Evolutionary conservation across 2,329 filamentous ascomycete genomes (phyloP).

Genomic region (Hymenotorrendiella dingleyae): DNA sequence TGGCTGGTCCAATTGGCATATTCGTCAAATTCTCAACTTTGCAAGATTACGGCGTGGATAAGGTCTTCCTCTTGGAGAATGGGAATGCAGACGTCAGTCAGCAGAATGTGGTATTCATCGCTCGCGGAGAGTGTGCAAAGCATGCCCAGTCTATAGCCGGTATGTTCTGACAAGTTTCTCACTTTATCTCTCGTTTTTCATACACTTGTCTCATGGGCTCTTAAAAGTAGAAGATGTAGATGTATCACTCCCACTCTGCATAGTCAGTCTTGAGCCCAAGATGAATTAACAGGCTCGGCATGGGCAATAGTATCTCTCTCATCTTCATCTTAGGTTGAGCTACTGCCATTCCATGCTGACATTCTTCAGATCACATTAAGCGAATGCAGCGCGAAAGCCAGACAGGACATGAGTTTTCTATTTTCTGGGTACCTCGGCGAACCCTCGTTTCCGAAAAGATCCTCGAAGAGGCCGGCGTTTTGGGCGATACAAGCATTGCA

Average conservation of each 20-base stretch:
- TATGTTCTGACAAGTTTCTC: constrained; percentile 38
- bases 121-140: constrained; percentile 79
- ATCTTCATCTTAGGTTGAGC: constrained; percentile 30
- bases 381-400: constrained; percentile 81
- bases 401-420: constrained; percentile 89
- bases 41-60: constrained; percentile 96
- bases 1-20: constrained; percentile 83
- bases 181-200: not conserved
- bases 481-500: constrained; percentile 84
- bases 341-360: constrained; percentile 56
- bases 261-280: constrained; percentile 52
- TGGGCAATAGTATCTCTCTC: constrained; percentile 38
- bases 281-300: constrained; percentile 34
- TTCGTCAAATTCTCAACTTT: constrained; percentile 93
- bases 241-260: constrained; percentile 43
- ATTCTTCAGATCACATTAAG: constrained; percentile 75
- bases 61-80: constrained; percentile 95
- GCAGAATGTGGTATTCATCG: constrained; percentile 90
- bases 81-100: constrained; percentile 91
- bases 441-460: constrained; percentile 88
- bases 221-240: constrained; percentile 57
- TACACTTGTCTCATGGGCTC: constrained; percentile 39
- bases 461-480: constrained; percentile 84
- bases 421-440: constrained; percentile 92
- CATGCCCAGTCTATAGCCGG: constrained; percentile 84